Base-by-base conservation (phyloP, 768 basidiomycete species). In the Leucocoprinus sp. region DNA sequence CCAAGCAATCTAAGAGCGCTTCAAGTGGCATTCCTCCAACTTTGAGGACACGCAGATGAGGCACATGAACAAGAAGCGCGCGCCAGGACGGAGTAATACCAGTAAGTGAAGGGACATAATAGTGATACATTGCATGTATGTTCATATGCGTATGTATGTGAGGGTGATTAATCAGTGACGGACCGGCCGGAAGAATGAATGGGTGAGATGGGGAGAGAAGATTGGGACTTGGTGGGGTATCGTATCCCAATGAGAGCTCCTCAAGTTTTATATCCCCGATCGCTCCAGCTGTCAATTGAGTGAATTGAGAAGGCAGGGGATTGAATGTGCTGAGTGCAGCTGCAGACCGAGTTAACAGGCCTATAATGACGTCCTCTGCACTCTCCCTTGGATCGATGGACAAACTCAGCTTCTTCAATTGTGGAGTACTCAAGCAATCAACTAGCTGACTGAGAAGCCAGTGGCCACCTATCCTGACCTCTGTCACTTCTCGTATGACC, bases 371-470 rank as follows among this genome's bases (percentile, higher is more conserved):
- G 37, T 87, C 83, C 56, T 87, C 85, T 46, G 85, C 70, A 0
- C 82, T 74, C 50, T 85, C 82, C n/a, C 86, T 75, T 1, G 78
- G 69, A 57, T 87, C 84, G 49, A 88, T 75, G 56, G 87, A 82
- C 36, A 88, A 64, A 2, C 67, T 76, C 12, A 88, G 71, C 19
- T 67, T 61, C n/a, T 71, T 71, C 36, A 89, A 64, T 3, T 60
- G 52, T 0, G 86, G 86, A 9, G 80, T 65, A 18, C 71, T 61
- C 34, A 89, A 71, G 1, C 70, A 71, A 40, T 85, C 83, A 21
- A 82, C 59, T 8, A 89, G 70, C 46, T 70, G 70, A 5, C 71
- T 64, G 54, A 89, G 72, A 18, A 78, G 70, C 50, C 74, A 77
- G 55, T 85, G 81, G 0, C 86, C 84, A 5, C 83, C 80, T 21